Conservation (phyloP, 2,329 filamentous ascomycete species). For the Helicocarpus griseus region DNA sequence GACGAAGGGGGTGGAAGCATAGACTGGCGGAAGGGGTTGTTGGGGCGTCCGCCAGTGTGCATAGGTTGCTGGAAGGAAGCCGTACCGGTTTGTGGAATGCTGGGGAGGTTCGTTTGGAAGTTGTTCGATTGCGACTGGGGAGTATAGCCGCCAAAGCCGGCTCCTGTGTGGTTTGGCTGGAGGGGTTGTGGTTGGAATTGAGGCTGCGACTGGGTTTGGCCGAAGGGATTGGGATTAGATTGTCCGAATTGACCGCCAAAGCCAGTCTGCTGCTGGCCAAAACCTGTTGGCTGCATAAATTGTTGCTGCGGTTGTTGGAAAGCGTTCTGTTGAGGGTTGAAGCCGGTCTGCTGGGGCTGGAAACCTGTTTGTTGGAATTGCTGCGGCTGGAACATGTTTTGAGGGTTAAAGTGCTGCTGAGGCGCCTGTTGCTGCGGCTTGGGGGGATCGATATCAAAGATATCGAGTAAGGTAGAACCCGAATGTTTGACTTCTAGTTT, state of each 20-base stretch:
- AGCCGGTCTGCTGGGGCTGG: constrained; percentile 20
- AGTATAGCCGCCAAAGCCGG: constrained; percentile 75
- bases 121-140: constrained; percentile 50
- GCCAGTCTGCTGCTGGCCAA: constrained; percentile 22
- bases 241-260: constrained; percentile 18
- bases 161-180: constrained; percentile 57
- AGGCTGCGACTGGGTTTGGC: constrained; percentile 14
- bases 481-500: constrained; percentile 28
- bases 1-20: constrained; percentile 52
- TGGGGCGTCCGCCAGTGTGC: constrained; percentile 46
- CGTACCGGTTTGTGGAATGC: constrained; percentile 42
- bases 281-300: background rate
- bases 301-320: constrained; percentile 20
- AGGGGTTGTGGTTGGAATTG: constrained; percentile 35
- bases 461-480: constrained; percentile 73
- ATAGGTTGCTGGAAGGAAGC: constrained; percentile 36
- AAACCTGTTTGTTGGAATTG: constrained; percentile 25
- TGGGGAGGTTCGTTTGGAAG: constrained; percentile 32
- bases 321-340: constrained; percentile 5
- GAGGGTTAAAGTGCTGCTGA: constrained; percentile 24
- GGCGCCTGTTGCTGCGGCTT: constrained; percentile 41
- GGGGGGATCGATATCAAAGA: constrained; percentile 75
- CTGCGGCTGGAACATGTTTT: constrained; percentile 16
- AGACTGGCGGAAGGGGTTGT: constrained; percentile 90
- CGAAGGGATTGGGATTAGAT: constrained; percentile 29